Percentiles rank a stretch among this genome's conserved stretches.
phyloP scores from a whole-genome alignment of 495 filamentous ascomycete species.

The Penicillium bovifimosum region DNA sequence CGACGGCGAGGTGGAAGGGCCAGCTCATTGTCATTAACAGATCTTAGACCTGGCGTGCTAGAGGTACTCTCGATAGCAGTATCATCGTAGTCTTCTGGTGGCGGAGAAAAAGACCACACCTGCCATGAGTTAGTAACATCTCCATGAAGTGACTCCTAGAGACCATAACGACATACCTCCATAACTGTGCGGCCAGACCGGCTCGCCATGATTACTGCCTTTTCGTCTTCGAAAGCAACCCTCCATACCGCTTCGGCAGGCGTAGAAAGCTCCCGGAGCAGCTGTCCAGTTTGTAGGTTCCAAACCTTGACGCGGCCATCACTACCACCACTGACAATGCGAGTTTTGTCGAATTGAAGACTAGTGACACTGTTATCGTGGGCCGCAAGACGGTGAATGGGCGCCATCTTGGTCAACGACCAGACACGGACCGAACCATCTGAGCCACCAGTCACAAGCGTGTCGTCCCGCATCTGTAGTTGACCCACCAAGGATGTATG shows the following conservation, averaged over 20 bases:
- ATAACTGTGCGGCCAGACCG: constrained; percentile 81
- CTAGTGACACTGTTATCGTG: constrained; percentile 98
- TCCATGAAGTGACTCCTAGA: background rate
- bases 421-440: constrained; percentile 95
- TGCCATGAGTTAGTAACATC: constrained; percentile 27
- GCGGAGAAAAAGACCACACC: constrained; percentile 91
- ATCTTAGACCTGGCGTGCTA: constrained; percentile 33
- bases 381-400: constrained; percentile 91
- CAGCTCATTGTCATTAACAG: constrained; percentile 16
- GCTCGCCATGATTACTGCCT: constrained; percentile 91
- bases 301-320: constrained; percentile 97
- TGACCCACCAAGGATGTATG: constrained; percentile 98
- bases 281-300: constrained; percentile 83
- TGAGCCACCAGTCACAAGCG: constrained; percentile 90
- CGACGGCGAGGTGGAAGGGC: constrained; percentile 14
- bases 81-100: constrained; percentile 52
- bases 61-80: constrained; percentile 33
- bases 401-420: constrained; percentile 80
- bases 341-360: constrained; percentile 89
- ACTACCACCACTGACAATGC: constrained; percentile 91
- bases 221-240: constrained; percentile 97
- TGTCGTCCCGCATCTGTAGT: constrained; percentile 88
- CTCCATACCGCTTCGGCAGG: constrained; percentile 95
- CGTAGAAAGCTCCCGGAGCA: constrained; percentile 84
- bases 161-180: constrained; percentile 59